These are phyloP conservation scores for Phaffomyces opuntiae DNA, from an alignment of 805 yeast species.

Conservation along the genomic window DNA sequence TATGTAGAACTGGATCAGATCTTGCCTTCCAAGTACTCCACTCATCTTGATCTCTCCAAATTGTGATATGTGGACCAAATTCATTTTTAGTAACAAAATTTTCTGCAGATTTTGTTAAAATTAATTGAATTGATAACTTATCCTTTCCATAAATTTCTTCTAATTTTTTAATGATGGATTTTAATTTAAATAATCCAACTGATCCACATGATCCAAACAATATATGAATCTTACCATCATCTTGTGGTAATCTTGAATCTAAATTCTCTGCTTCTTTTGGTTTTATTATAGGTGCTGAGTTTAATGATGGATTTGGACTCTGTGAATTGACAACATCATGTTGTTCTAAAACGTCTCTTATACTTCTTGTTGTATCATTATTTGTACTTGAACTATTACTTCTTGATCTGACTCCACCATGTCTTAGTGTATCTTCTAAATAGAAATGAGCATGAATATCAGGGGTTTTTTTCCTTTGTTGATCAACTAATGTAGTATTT, in stretches of 20 bases:
- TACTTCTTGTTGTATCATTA: constrained; percentile 11
- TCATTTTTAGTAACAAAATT: constrained; percentile 60
- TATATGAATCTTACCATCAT: constrained; percentile 84
- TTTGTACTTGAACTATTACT: constrained; percentile 22
- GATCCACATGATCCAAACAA: constrained; percentile 86
- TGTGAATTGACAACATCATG: background rate
- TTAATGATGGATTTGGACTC: background rate
- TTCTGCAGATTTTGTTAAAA: constrained; percentile 79
- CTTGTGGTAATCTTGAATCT: constrained; percentile 64
- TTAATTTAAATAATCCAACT: constrained; percentile 75
- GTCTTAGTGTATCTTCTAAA: constrained; percentile 61
- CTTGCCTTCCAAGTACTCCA: constrained; percentile 84
- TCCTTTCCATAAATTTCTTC: constrained; percentile 73
- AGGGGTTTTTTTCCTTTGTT: constrained; percentile 30
- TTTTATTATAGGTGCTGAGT: background rate
- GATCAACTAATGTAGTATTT: background rate
- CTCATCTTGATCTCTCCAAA: constrained; percentile 93
- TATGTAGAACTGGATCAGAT: constrained; percentile 88
- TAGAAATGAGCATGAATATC: constrained; percentile 78
- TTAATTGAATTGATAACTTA: constrained; percentile 75
- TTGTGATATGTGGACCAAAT: constrained; percentile 53
- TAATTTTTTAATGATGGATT: constrained; percentile 69
- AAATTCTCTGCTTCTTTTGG: constrained; percentile 35
- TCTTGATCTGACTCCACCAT: constrained; percentile 29
- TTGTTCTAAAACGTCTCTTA: constrained; percentile 8